These are phyloP conservation scores for Solanum pinnatisectum DNA, from an alignment of 257 asterid genomes.

Conservation along the genomic window DNA sequence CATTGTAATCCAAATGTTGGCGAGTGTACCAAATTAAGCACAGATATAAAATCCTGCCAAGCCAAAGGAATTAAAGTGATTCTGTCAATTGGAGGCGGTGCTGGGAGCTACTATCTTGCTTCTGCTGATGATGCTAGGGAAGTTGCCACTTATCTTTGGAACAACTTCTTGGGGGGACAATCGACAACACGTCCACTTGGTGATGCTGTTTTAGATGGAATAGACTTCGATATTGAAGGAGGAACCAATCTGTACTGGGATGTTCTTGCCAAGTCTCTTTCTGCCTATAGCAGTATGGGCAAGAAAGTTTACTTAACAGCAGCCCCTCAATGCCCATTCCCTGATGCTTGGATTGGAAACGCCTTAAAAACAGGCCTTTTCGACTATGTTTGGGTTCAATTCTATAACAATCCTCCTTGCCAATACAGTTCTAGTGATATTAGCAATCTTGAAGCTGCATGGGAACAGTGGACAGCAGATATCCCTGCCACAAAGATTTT, in stretches of 20 bases:
- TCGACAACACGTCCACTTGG: slow-evolving; percentile 1
- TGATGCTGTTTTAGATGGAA: slow-evolving; percentile 2
- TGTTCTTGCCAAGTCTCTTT: slow-evolving; percentile 6
- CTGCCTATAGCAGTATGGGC: not conserved
- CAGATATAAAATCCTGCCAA: slow-evolving; percentile 1
- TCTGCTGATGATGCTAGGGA: slow-evolving; percentile 7
- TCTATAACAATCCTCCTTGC: slow-evolving; percentile 1
- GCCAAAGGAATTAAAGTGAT: not conserved
- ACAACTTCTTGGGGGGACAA: slow-evolving; percentile 3
- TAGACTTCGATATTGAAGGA: slow-evolving; percentile 9
- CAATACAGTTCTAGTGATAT: not conserved
- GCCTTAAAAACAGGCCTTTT: slow-evolving; percentile 1
- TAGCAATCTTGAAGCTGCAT: not conserved
- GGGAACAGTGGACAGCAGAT: not conserved
- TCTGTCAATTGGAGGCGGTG: not conserved
- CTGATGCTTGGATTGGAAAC: slow-evolving; percentile 4
- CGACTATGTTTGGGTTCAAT: slow-evolving; percentile 3
- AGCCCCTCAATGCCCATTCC: slow-evolving; percentile 4
- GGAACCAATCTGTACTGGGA: slow-evolving; percentile 3
- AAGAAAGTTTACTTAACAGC: slow-evolving; percentile 5
- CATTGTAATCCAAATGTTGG: not conserved
- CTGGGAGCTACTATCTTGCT: slow-evolving; percentile 1
- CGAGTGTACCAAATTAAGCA: not conserved
- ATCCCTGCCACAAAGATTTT: slow-evolving; percentile 1
- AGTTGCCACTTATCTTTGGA: slow-evolving; percentile 8